These are phyloP conservation scores for Cryoendolithus antarcticus DNA, from an alignment of 2,329 filamentous ascomycete genomes.

Conservation along the genomic window DNA sequence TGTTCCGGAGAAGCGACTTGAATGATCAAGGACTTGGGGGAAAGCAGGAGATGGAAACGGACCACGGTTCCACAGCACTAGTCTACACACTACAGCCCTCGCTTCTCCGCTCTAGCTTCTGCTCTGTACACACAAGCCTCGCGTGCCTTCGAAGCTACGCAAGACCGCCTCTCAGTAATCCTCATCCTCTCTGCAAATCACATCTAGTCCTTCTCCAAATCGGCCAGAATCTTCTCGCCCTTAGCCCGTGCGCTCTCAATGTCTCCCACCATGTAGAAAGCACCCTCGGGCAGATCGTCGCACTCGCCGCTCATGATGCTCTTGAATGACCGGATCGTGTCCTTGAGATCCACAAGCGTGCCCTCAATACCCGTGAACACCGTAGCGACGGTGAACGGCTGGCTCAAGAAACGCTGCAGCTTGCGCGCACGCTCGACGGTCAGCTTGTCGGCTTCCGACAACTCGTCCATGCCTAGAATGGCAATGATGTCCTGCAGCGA, in stretches of 20 bases:
- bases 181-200: slow-evolving; percentile 2
- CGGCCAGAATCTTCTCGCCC: slow-evolving; percentile 99
- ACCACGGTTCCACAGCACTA: too few species aligned
- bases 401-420: slow-evolving; percentile 98
- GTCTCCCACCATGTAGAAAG: slow-evolving; percentile 98
- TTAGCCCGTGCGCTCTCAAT: slow-evolving; percentile 84
- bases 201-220: slow-evolving; percentile 49
- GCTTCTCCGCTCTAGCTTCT: too few species aligned
- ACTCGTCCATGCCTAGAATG: slow-evolving; percentile 99
- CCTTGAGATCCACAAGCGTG: slow-evolving; percentile 94
- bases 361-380: slow-evolving; percentile 93
- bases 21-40: too few species aligned
- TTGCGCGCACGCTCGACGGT: slow-evolving; percentile 99
- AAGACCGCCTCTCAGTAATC: slow-evolving; percentile 1
- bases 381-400: slow-evolving; percentile 88
- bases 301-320: slow-evolving; percentile 88
- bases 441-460: slow-evolving; percentile 98
- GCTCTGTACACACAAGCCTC: too few species aligned
- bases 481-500: slow-evolving; percentile 98
- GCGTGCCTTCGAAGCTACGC: too few species aligned
- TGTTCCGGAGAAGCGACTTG: too few species aligned
- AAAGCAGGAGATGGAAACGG: too few species aligned
- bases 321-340: slow-evolving; percentile 97
- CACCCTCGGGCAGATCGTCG: slow-evolving; percentile 88
- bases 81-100: too few species aligned